These are phyloP conservation scores for Rhizophora mangle DNA, from an alignment of 345 rosid species.

Conservation along the genomic window DNA sequence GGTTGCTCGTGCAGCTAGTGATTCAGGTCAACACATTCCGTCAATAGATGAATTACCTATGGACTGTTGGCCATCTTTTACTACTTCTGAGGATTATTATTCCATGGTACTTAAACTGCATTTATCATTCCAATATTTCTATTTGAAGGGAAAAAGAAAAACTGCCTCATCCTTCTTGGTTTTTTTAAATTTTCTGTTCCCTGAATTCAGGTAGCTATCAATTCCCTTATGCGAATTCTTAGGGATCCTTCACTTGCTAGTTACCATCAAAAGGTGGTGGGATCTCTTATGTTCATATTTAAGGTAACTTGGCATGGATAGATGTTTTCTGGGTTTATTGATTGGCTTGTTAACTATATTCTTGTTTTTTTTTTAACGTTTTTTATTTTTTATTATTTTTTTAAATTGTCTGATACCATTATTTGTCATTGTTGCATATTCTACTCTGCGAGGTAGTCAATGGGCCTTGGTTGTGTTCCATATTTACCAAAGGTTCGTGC, in stretches of 20 bases:
- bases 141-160: background rate
- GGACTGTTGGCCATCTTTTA: conserved; percentile 93
- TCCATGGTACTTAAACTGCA: conserved; percentile 58
- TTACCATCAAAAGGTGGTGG: conserved; percentile 96
- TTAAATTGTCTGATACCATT: background rate
- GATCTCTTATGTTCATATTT: conserved; percentile 93
- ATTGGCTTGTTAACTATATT: background rate
- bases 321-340: conserved; percentile 4
- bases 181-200: conserved; percentile 15
- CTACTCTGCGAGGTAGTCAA: conserved; percentile 72
- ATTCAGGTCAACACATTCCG: conserved; percentile 91
- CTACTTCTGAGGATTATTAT: conserved; percentile 94
- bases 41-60: conserved; percentile 77
- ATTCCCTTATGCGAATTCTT: conserved; percentile 95
- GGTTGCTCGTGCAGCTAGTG: conserved; percentile 79
- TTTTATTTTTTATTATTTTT: background rate
- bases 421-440: conserved; percentile 15
- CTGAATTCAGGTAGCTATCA: conserved; percentile 79
- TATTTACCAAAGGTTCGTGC: conserved; percentile 88
- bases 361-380: background rate
- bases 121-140: conserved; percentile 1
- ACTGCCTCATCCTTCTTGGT: conserved; percentile 14
- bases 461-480: conserved; percentile 97
- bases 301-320: conserved; percentile 48
- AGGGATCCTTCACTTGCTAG: conserved; percentile 95